Percentiles rank a stretch among this genome's conserved stretches.
These are phyloP conservation scores for Cyberlindnera xishuangbannaensis DNA, from an alignment of 805 yeast genomes.

Conservation along the genomic window DNA sequence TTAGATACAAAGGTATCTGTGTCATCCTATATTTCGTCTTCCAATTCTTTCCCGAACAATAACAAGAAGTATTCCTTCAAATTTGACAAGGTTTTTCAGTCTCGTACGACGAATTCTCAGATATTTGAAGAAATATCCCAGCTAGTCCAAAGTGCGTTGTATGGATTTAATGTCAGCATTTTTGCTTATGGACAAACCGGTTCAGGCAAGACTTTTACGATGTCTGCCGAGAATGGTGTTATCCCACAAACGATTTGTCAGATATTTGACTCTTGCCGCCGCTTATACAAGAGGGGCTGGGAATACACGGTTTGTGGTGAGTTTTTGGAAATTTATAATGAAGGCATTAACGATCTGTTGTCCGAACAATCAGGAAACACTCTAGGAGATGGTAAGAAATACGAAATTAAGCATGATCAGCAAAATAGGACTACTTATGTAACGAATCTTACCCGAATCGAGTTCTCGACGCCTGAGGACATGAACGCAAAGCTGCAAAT, in stretches of 20 bases:
- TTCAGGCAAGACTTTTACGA: slow-evolving; percentile 90
- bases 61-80: slow-evolving; percentile 38
- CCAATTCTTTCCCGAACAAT: neutral
- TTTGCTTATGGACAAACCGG: slow-evolving; percentile 98
- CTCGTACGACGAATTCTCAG: slow-evolving; percentile 45
- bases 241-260: slow-evolving; percentile 70
- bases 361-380: slow-evolving; percentile 8
- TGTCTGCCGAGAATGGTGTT: slow-evolving; percentile 76
- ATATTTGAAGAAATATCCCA: slow-evolving; percentile 84
- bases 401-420: slow-evolving; percentile 71
- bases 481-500: slow-evolving; percentile 44
- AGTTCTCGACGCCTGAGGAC: slow-evolving; percentile 40
- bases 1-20: slow-evolving; percentile 17
- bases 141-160: slow-evolving; percentile 75
- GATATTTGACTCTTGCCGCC: slow-evolving; percentile 53
- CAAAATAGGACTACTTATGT: slow-evolving; percentile 47
- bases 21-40: too few relatives aligned
- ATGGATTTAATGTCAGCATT: slow-evolving; percentile 88
- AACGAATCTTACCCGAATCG: slow-evolving; percentile 49
- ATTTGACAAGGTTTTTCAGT: slow-evolving; percentile 75
- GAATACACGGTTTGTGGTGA: slow-evolving; percentile 58
- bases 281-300: slow-evolving; percentile 53
- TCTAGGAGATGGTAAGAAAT: slow-evolving; percentile 30
- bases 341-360: slow-evolving; percentile 66
- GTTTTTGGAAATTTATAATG: slow-evolving; percentile 88